Evolutionary conservation across 2,329 filamentous ascomycete species (phyloP).

Genomic region (Cordyceps militaris): DNA sequence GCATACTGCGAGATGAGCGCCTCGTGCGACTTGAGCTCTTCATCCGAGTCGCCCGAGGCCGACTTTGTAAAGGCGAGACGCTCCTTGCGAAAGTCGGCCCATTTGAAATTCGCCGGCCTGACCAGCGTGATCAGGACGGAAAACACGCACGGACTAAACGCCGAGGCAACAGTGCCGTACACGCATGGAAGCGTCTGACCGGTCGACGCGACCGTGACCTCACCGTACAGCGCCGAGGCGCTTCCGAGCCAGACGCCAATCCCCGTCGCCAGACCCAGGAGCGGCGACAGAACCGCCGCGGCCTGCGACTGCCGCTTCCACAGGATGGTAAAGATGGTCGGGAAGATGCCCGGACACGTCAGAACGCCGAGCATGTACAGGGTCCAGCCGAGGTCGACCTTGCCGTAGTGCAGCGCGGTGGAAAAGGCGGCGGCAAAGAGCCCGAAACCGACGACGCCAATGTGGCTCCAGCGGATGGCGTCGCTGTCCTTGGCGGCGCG

Average conservation of each 20-base stretch:
- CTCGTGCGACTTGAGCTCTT: conserved; percentile 19
- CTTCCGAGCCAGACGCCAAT: conserved; percentile 46
- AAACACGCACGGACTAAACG: conserved; percentile 34
- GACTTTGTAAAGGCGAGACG: conserved; percentile 29
- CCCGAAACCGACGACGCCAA: conserved; percentile 45
- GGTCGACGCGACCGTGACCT: conserved; percentile 40
- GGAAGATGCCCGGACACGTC: conserved; percentile 47
- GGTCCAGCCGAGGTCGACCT: conserved; percentile 47
- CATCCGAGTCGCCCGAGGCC: conserved; percentile 13
- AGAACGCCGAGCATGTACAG: conserved; percentile 48
- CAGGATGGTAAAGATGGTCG: conserved; percentile 45
- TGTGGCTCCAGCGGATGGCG: conserved; percentile 44
- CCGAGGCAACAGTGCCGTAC: conserved; percentile 45
- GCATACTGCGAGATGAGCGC: conserved; percentile 21
- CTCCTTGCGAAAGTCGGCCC: conserved; percentile 34
- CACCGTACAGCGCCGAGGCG: conserved; percentile 38
- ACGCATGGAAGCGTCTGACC: conserved; percentile 43
- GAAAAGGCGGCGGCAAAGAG: conserved; percentile 44
- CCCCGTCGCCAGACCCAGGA: conserved; percentile 43
- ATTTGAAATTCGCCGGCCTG: conserved; percentile 34
- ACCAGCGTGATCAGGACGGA: conserved; percentile 40
- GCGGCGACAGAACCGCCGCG: conserved; percentile 42
- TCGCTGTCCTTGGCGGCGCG: conserved; percentile 37
- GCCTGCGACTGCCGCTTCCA: conserved; percentile 42
- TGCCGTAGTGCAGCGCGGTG: conserved; percentile 46